Evolutionary conservation across 2,329 filamentous ascomycete species (phyloP).

Genomic region (Epichloe festucae): DNA sequence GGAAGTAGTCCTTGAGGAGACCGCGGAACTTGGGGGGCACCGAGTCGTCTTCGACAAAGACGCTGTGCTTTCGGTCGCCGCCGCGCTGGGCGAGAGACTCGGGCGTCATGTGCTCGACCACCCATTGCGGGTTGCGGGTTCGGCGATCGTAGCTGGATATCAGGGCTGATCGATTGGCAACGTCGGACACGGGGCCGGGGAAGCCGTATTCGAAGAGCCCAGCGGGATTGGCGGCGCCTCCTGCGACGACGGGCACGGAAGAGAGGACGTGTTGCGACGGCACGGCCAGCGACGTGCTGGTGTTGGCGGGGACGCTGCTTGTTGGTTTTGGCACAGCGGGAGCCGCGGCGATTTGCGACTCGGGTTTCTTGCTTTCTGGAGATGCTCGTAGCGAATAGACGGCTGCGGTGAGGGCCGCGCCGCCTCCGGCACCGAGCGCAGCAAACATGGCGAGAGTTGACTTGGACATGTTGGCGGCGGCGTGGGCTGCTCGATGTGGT

Average conservation of each 20-base stretch:
- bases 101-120: constrained; percentile 89
- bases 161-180: constrained; percentile 63
- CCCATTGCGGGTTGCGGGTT: constrained; percentile 86
- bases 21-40: constrained; percentile 84
- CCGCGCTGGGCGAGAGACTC: constrained; percentile 61
- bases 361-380: constrained; percentile 8
- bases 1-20: constrained; percentile 84
- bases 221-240: constrained; percentile 53
- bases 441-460: constrained; percentile 63
- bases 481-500: constrained; percentile 4
- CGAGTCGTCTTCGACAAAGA: constrained; percentile 66
- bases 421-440: constrained; percentile 61
- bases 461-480: constrained; percentile 54
- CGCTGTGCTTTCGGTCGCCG: constrained; percentile 72
- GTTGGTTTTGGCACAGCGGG: constrained; percentile 9
- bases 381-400: constrained; percentile 45
- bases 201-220: constrained; percentile 81
- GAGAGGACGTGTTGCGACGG: constrained; percentile 46
- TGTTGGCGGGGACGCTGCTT: constrained; percentile 10
- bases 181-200: constrained; percentile 72
- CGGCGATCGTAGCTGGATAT: constrained; percentile 84
- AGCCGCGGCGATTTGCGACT: constrained; percentile 10
- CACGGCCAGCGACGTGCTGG: constrained; percentile 22
- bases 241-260: constrained; percentile 15
- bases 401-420: constrained; percentile 59